Percentiles rank a stretch among this genome's conserved stretches.
Conservation (phyloP, 2,329 filamentous ascomycete species). For the Aspergillus carbonarius region DNA sequence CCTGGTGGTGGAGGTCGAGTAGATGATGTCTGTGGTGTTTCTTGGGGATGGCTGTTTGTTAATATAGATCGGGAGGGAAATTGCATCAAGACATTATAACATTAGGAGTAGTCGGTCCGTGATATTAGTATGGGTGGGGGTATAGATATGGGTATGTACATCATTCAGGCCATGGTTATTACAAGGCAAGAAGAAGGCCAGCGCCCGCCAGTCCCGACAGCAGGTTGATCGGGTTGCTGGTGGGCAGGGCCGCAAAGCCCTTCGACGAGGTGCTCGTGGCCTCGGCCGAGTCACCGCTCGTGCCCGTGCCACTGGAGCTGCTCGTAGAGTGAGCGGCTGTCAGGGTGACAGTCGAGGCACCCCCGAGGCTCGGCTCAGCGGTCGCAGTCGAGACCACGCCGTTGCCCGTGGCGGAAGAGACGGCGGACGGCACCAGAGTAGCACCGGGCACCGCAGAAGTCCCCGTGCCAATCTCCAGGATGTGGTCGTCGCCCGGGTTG, state of each 20-base stretch:
- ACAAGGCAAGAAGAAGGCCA: conserved; percentile 20
- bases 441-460: conserved; percentile 51
- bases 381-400: not conserved
- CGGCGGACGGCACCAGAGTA: conserved; percentile 24
- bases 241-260: conserved; percentile 16
- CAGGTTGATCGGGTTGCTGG: conserved; percentile 15
- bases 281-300: not conserved
- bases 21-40: not conserved
- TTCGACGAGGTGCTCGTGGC: conserved; percentile 1
- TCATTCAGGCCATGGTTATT: not conserved
- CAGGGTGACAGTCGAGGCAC: not conserved
- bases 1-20: not conserved
- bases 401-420: conserved; percentile 4
- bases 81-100: not conserved
- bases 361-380: not conserved
- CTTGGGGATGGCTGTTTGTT: no score
- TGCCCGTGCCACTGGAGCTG: conserved; percentile 9
- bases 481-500: conserved; percentile 51
- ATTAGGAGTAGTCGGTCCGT: not conserved
- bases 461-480: conserved; percentile 55
- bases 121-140: not conserved
- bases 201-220: conserved; percentile 21
- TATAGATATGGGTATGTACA: no score
- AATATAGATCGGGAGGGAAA: no score
- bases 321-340: not conserved